Evolutionary conservation across 306 rosid genomes (phyloP).

Genomic region (Bauhinia variegata): DNA sequence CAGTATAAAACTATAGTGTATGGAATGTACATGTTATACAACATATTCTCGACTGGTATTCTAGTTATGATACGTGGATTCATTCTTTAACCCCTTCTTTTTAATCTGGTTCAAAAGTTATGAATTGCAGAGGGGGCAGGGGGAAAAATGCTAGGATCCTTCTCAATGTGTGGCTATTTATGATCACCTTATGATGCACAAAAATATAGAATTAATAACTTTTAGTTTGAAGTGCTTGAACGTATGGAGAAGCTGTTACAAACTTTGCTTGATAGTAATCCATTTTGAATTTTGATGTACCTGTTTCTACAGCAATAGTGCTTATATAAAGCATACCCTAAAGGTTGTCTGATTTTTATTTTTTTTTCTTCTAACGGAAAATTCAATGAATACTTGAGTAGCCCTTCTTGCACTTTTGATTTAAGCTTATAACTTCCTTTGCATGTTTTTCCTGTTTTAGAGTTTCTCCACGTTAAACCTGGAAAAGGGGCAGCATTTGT

Average conservation of each 20-base stretch:
- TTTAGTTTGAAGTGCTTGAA: neutral
- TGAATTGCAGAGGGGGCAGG: neutral
- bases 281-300: neutral
- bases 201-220: neutral
- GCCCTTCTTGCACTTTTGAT: neutral
- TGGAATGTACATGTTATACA: no score
- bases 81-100: neutral
- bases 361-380: neutral
- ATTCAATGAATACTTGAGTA: neutral
- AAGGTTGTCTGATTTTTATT: neutral
- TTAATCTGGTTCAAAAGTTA: neutral
- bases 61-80: neutral
- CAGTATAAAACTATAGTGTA: no score
- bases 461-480: constrained; percentile 97
- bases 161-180: neutral
- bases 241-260: neutral
- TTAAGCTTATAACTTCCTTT: constrained; percentile 10
- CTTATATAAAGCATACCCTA: no score
- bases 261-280: neutral
- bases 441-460: constrained; percentile 42
- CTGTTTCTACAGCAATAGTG: neutral
- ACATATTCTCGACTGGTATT: no score
- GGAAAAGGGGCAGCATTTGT: constrained; percentile 98
- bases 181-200: neutral
- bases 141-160: neutral